A percentile compares a stretch with the other conserved stretches of the same genome.
Conservation (phyloP, 345 rosid species). For the Corchorus capsularis region DNA sequence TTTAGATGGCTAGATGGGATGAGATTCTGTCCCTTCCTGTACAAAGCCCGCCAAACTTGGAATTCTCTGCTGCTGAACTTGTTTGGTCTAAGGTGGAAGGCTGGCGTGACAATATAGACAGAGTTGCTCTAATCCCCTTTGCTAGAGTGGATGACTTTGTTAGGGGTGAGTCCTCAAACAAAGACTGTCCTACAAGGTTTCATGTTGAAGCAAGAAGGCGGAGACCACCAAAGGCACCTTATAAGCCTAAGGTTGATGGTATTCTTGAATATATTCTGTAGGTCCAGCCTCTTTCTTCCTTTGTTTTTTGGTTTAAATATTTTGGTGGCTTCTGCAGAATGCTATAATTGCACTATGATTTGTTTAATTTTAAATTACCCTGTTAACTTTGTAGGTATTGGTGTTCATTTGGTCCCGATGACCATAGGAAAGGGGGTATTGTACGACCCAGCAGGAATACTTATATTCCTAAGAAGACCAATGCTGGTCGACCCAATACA, state of each 20-base stretch:
- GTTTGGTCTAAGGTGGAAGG: slow-evolving; percentile 98
- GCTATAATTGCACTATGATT: not conserved
- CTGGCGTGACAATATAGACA: slow-evolving; percentile 87
- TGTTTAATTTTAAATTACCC: slow-evolving; percentile 13
- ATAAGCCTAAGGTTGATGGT: slow-evolving; percentile 93
- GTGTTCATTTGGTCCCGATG: slow-evolving; percentile 99
- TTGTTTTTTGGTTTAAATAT: not conserved
- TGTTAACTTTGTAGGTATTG: slow-evolving; percentile 67
- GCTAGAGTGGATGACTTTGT: slow-evolving; percentile 94
- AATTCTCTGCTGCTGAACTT: slow-evolving; percentile 73
- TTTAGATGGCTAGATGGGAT: slow-evolving; percentile 98
- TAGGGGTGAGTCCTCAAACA: slow-evolving; percentile 80
- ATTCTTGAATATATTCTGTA: slow-evolving; percentile 94
- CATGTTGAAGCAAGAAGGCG: slow-evolving; percentile 95
- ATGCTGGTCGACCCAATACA: slow-evolving; percentile 92
- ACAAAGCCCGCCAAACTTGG: slow-evolving; percentile 77
- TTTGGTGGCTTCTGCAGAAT: slow-evolving; percentile 13
- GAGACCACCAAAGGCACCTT: slow-evolving; percentile 47
- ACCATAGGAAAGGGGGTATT: slow-evolving; percentile 82
- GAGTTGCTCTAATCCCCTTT: slow-evolving; percentile 86
- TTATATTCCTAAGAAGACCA: slow-evolving; percentile 77
- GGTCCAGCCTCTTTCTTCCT: slow-evolving; percentile 36
- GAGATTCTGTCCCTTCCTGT: slow-evolving; percentile 87
- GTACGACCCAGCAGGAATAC: slow-evolving; percentile 88
- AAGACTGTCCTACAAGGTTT: slow-evolving; percentile 89